Percentiles rank a stretch among this genome's conserved stretches.
These are phyloP conservation scores for Rubia tinctorum DNA, from an alignment of 305 asterid genomes.

Conservation along the genomic window DNA sequence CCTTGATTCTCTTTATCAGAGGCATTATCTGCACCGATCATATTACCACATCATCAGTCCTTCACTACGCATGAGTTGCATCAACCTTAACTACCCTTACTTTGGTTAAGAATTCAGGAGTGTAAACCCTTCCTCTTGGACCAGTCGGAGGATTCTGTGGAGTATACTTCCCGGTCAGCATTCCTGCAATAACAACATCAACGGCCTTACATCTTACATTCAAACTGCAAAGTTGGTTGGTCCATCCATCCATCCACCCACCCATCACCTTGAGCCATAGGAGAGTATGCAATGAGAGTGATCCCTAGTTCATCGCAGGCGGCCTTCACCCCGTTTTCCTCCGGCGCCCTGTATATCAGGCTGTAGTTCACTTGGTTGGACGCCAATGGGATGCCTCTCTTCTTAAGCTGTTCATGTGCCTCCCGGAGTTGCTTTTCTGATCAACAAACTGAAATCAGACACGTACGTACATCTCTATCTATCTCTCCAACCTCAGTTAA, in stretches of 20 bases:
- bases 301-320: conserved; percentile 92
- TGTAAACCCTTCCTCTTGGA: conserved; percentile 84
- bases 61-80: background rate
- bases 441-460: conserved; percentile 6
- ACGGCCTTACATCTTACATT: no score
- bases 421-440: conserved; percentile 79
- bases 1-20: conserved; percentile 67
- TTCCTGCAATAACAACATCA: conserved; percentile 43
- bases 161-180: conserved; percentile 87
- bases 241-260: no score
- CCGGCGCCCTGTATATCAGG: conserved; percentile 79
- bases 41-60: background rate
- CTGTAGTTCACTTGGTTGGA: conserved; percentile 98
- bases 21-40: conserved; percentile 69
- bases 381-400: conserved; percentile 88
- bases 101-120: conserved; percentile 62
- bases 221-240: no score
- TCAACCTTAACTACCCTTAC: no score
- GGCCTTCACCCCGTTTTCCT: conserved; percentile 86
- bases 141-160: conserved; percentile 80
- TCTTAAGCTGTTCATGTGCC: conserved; percentile 70
- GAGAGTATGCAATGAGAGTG: conserved; percentile 90
- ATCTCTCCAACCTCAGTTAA: no score
- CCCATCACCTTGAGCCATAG: conserved; percentile 98
- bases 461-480: no score